Conservation (phyloP, 768 basidiomycete genomes). For the Kockovaella imperatae region DNA sequence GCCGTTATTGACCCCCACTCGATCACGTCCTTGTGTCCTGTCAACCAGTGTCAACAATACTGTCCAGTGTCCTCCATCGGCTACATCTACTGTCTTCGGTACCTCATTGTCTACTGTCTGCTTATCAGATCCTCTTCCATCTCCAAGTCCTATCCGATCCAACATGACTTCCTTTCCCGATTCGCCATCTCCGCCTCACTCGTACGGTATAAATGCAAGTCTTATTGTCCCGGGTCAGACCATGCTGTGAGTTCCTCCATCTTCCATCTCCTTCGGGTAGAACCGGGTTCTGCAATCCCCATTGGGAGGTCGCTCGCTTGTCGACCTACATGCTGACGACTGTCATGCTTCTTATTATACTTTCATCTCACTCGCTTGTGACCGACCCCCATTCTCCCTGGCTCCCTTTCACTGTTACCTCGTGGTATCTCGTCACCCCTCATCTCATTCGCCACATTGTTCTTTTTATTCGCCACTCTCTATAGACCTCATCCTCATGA, state of each 20-base stretch:
- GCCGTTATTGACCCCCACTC: no score
- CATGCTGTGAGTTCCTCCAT: constrained; percentile 30
- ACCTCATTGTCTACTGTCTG: no score
- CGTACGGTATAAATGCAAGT: constrained; percentile 23
- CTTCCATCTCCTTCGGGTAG: no score
- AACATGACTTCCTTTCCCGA: neutral
- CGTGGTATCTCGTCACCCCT: neutral
- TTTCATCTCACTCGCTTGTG: neutral
- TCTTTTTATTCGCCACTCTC: neutral
- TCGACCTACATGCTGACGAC: neutral
- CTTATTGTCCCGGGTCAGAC: constrained; percentile 17
- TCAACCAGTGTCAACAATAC: neutral
- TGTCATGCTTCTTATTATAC: neutral
- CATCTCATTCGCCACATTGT: neutral
- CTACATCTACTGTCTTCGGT: no score
- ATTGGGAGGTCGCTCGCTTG: neutral
- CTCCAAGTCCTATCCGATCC: no score
- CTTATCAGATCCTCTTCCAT: no score
- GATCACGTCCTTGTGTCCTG: constrained; percentile 1
- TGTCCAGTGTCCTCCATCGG: no score
- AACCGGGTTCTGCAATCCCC: neutral
- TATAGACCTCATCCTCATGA: neutral
- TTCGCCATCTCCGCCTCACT: constrained; percentile 27
- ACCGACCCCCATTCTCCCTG: neutral
- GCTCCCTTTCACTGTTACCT: neutral